These are phyloP conservation scores for Puccinia polysora DNA, from an alignment of 1,284 basidiomycete species.

Conservation along the genomic window DNA sequence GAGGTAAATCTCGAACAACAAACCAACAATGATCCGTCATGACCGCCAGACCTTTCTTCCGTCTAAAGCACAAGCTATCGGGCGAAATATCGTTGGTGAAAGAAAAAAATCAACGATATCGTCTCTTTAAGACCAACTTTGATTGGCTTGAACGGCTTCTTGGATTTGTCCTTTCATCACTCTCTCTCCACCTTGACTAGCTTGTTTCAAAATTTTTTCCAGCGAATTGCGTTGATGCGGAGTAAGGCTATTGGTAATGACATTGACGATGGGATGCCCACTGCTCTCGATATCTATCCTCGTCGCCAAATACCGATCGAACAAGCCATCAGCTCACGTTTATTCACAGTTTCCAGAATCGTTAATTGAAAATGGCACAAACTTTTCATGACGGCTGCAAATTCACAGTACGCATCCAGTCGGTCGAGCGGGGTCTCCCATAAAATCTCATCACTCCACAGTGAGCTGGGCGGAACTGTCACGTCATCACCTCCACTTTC, in stretches of 20 bases:
- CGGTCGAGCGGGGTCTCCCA: slow-evolving; percentile 51
- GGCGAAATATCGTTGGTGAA: too few relatives aligned
- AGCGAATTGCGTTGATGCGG: not conserved
- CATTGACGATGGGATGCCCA: slow-evolving; percentile 15
- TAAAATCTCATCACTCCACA: slow-evolving; percentile 50
- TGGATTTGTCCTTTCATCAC: slow-evolving; percentile 27
- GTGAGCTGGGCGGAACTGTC: slow-evolving; percentile 18
- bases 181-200: slow-evolving; percentile 11
- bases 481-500: slow-evolving; percentile 20
- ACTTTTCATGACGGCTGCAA: slow-evolving; percentile 46
- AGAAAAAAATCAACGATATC: too few relatives aligned
- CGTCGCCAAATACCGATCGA: not conserved
- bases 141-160: slow-evolving; percentile 19
- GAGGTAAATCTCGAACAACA: too few relatives aligned
- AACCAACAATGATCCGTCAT: too few relatives aligned
- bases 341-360: not conserved
- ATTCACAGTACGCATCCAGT: slow-evolving; percentile 49
- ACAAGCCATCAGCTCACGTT: not conserved
- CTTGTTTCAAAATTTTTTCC: slow-evolving; percentile 27
- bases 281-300: slow-evolving; percentile 25
- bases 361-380: not conserved
- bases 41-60: too few relatives aligned
- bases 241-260: slow-evolving; percentile 18
- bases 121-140: not conserved
- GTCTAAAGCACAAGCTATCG: too few relatives aligned